Base-by-base conservation (phyloP, 306 rosid genomes). In the Mimosa bimucronata region DNA sequence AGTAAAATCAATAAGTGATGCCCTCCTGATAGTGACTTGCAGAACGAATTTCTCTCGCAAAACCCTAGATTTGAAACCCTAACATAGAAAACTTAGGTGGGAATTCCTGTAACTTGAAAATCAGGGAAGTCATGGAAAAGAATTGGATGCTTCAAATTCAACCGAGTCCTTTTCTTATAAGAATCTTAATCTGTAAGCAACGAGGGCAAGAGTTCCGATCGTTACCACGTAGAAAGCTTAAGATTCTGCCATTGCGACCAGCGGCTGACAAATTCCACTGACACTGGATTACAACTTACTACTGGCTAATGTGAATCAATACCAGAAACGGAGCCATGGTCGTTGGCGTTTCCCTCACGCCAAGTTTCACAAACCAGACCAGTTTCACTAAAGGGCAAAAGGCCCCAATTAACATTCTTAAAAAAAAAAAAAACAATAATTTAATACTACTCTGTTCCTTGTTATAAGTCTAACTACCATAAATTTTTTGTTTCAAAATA, bases 101-200 rank as follows among this genome's bases (percentile, higher is more conserved):
- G n/a, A n/a, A n/a, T n/a, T n/a, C n/a, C n/a, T n/a, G n/a, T 15
- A 38, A 37, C 40, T 21, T 75, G 77, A 48, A 16, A 16, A 5
- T 48, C 1, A 5, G 55, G 37, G 26, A 31, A 14, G 6, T 13
- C 25, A 21, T 16, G 42, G 45, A 42, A 77, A 60, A 23, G 85
- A 82, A 82, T 48, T 19, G 28, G 77, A 70, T 70, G 77, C 81
- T 61, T 66, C n/a, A 6, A 21, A 29, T 73, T 30, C 25, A 13
- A 21, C 50, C 18, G 9, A 1, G 25, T 34, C 45, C 0, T 6
- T 16, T 28, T 31, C 44, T 30, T 31, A 16, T 7, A 37, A 15
- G 60, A 64, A 28, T 30, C 76, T 46, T 15, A 46, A 46, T 46
- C 19, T 46, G 10, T 30, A 50, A 50, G 44, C 10, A 4, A 50